A percentile compares a stretch with the other conserved stretches of the same genome.
Conservation (phyloP, 1,284 basidiomycete species). For the Ceratobasidium sp. region DNA sequence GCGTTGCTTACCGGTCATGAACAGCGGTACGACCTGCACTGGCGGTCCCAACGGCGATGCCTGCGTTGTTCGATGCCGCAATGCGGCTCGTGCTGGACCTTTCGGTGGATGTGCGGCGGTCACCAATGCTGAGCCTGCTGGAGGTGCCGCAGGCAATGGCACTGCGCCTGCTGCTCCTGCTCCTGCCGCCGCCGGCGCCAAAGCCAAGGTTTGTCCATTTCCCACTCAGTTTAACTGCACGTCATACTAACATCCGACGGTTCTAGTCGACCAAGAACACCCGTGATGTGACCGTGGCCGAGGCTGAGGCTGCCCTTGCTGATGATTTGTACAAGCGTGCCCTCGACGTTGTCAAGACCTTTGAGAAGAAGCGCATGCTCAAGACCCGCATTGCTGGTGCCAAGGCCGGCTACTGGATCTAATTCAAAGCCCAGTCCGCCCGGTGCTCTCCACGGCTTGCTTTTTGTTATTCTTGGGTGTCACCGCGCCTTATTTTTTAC, state of each 20-base stretch:
- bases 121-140: neutral
- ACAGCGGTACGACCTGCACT: slow-evolving; percentile 8
- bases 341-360: slow-evolving; percentile 1
- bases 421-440: neutral
- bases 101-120: slow-evolving; percentile 38
- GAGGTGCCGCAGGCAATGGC: neutral
- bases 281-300: slow-evolving; percentile 26
- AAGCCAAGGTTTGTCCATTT: slow-evolving; percentile 2
- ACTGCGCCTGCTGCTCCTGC: slow-evolving; percentile 8
- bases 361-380: slow-evolving; percentile 37
- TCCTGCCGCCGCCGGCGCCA: slow-evolving; percentile 6
- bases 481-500: too few relatives aligned
- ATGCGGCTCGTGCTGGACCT: slow-evolving; percentile 40
- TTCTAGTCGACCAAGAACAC: slow-evolving; percentile 13
- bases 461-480: neutral
- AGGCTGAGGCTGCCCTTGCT: slow-evolving; percentile 17
- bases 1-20: neutral
- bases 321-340: slow-evolving; percentile 35
- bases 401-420: slow-evolving; percentile 40
- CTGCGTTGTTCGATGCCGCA: slow-evolving; percentile 31
- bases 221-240: neutral
- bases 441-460: slow-evolving; percentile 7
- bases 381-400: slow-evolving; percentile 38
- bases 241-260: neutral
- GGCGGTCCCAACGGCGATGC: slow-evolving; percentile 30